Evolutionary conservation across 169 alveolate genomes (phyloP).

Genomic region (Cryptosporidium muris): DNA sequence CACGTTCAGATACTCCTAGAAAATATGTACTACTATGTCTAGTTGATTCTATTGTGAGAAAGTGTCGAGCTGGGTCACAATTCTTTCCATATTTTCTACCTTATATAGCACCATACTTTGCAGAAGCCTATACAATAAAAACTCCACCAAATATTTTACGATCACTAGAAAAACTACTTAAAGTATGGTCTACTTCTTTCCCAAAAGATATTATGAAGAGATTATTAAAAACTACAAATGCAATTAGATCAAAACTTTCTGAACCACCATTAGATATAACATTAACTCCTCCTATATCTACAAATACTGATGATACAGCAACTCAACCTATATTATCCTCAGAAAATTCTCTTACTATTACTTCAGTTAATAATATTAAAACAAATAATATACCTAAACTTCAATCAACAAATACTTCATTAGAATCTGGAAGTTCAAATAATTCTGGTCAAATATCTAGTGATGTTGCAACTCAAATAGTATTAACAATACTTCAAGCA

Average conservation of each 20-base stretch:
- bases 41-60: constrained; percentile 63
- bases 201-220: constrained; percentile 60
- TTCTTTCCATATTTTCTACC: constrained; percentile 69
- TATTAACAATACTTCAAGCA: constrained; percentile 20
- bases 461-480: constrained; percentile 9
- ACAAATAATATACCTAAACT: not conserved
- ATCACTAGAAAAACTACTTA: constrained; percentile 56
- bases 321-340: not conserved
- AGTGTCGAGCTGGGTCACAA: constrained; percentile 62
- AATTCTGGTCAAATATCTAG: not conserved
- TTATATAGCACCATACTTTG: constrained; percentile 69
- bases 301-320: not conserved
- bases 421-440: not conserved
- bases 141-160: constrained; percentile 59
- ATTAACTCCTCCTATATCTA: not conserved
- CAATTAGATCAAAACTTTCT: constrained; percentile 55
- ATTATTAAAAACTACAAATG: constrained; percentile 34
- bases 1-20: constrained; percentile 69
- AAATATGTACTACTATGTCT: constrained; percentile 60
- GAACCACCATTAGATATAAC: constrained; percentile 60
- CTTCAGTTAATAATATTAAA: not conserved
- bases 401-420: not conserved
- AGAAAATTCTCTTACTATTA: not conserved
- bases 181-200: constrained; percentile 54
- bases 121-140: constrained; percentile 65